phyloP scores from a whole-genome alignment of 2,329 filamentous ascomycete genomes.

The Rutstroemia sp. region DNA sequence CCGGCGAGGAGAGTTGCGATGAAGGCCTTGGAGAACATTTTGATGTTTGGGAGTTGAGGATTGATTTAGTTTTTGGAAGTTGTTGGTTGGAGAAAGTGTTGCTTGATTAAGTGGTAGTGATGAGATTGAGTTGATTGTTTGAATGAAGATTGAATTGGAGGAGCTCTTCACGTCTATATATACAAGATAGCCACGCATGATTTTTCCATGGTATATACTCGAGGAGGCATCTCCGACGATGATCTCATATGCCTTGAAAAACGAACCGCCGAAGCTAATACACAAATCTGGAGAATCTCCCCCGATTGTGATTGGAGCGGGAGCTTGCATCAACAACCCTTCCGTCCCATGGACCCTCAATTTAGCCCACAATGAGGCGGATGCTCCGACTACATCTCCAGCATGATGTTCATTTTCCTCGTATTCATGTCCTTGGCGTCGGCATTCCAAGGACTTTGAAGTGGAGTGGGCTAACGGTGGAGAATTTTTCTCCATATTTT shows the following conservation, averaged over 20 bases:
- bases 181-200: neutral
- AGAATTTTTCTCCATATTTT: neutral
- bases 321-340: neutral
- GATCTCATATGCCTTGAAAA: neutral
- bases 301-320: neutral
- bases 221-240: neutral
- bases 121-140: neutral
- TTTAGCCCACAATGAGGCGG: neutral
- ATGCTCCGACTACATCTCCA: neutral
- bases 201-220: neutral
- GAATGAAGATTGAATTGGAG: neutral
- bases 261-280: neutral
- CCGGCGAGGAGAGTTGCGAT: slow-evolving; percentile 10
- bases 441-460: neutral
- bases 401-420: neutral
- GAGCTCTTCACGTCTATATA: slow-evolving; percentile 5
- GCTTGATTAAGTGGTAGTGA: neutral
- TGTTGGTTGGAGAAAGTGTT: neutral
- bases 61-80: neutral
- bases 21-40: slow-evolving; percentile 12
- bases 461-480: neutral
- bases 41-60: slow-evolving; percentile 1
- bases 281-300: neutral
- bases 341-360: neutral
- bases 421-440: neutral